Evolutionary conservation across 2,329 filamentous ascomycete species (phyloP), one percentile per base, ranked within the genome.

Genomic region (Arthrobotrys musiformis): DNA sequence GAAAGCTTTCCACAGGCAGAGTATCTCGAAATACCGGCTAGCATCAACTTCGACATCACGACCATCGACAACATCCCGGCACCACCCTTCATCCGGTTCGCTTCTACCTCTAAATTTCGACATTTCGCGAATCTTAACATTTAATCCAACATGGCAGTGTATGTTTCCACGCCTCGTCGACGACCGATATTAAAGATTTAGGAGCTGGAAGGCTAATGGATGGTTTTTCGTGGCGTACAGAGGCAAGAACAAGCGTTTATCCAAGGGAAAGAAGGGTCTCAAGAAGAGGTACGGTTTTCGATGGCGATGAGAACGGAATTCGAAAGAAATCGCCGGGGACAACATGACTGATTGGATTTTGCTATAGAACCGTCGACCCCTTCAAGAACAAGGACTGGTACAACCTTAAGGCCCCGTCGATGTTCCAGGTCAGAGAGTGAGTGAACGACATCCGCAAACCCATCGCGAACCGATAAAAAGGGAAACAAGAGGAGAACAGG

Each of bases 311-410:
- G 54, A 24, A 48, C 33, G 56, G 26, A 64, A n/a, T 28, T 15
- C 40, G 4, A 26, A 19, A 63, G 17, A 26, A 40, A 63, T 50
- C 22, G 15, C 24, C 15, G 19, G 56, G 48, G 22, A 15, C 17
- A 33, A 22, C 17, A 33, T 67, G 28, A 60, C 68, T 70, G 64
- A 79, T 68, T 52, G 44, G 56, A 63, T 94, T 95, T 87, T 90
- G 98, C 86, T 98, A 93, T 98, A 99, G 94, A 94, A 94, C 94
- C 84, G 88, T 91, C 83, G 95, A 99, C 87, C 94, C 95, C 84
- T 98, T 98, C 89, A 90, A 94, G 84, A 92, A 94, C 86, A 99
- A 99, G 90, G 95, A 98, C 86, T 98, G 96, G 93, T 99, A 94
- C 89, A 92, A 91, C 84, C 91, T 99, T 87, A 98, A 98, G 91